Base-by-base conservation (phyloP, 2,329 filamentous ascomycete genomes). In the Mycosphaerella sp. region DNA sequence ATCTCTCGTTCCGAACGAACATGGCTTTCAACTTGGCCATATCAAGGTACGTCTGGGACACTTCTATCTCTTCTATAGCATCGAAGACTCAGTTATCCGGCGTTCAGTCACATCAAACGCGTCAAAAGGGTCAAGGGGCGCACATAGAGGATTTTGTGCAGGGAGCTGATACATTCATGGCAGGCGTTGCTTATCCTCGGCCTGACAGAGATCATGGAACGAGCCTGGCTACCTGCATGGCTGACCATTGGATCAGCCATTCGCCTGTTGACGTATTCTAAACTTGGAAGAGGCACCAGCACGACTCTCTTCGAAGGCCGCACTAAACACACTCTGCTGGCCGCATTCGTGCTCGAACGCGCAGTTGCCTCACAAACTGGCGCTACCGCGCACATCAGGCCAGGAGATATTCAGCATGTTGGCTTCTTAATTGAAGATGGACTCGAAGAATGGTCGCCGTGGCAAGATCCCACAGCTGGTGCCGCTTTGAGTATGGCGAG, bases 401-500 rank as follows among this genome's bases (percentile, higher is more conserved):
- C 69, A 8, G 72, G 74, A 11, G 77, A 81, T 48, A 66, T 80
- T 26, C 68, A 73, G n/a, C 67, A 69, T 38, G 65, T 76, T 31
- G 76, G 77, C 8, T 68, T 71, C 2, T 71, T 86, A 2, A 75
- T 80, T 26, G 83, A 87, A 66, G 82, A 86, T 61, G 83, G 83
- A 1, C 71, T 85, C 17, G 86, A 89, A 63, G 85, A 89, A 70
- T 89, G 85, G 85, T 82, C 86, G 59, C 81, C 83, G 1, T 89
- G 86, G 86, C 75, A 76, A 14, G 79, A 82, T 48, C 66, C 66
- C 23, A 48, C 59, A 31, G 43, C 44, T 23, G 53, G 46, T 17
- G 41, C 54, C 10, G 45, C 43, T 40, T 48, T 51, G 6, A 48
- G 44, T 11, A 14, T 26, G 74, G 75, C 55, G 62, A 74, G 53